phyloP scores from a whole-genome alignment of 345 rosid species.

The Salix viminalis region DNA sequence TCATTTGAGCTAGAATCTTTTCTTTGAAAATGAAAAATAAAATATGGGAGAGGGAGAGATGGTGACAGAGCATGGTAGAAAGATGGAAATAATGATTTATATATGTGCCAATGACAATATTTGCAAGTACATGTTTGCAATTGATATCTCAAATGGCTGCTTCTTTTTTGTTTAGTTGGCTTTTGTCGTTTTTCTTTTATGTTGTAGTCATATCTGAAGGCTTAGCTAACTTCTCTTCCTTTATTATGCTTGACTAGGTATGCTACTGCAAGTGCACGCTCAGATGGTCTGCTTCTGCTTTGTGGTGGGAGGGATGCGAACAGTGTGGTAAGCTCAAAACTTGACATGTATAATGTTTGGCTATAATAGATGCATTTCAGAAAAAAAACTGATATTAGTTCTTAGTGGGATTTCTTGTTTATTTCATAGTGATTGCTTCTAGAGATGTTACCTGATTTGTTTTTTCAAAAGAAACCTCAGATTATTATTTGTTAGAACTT shows the following conservation, averaged over 20 bases:
- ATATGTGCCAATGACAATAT: not conserved
- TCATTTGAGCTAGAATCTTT: not conserved
- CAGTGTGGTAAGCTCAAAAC: constrained; percentile 72
- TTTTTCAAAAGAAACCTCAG: not conserved
- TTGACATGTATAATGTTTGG: not conserved
- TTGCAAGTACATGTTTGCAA: not conserved
- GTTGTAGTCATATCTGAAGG: not conserved
- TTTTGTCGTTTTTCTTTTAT: not conserved
- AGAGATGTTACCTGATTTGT: not conserved
- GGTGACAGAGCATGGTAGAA: not conserved
- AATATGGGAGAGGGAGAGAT: not conserved
- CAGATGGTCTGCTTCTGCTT: constrained; percentile 98
- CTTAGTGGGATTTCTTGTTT: not conserved
- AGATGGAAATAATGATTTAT: not conserved
- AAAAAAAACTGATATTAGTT: not conserved
- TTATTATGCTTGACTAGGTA: constrained; percentile 53
- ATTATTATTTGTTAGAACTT: not conserved
- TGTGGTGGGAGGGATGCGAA: constrained; percentile 98
- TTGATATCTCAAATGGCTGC: not conserved
- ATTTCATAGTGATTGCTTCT: not conserved
- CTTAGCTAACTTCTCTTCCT: constrained; percentile 13
- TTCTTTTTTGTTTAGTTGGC: not conserved
- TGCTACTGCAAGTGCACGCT: constrained; percentile 99
- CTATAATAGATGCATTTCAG: not conserved
- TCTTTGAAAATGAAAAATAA: not conserved